Base-by-base conservation (phyloP, 371 early-diverging fungal species). In the Parasitella parasitica region DNA sequence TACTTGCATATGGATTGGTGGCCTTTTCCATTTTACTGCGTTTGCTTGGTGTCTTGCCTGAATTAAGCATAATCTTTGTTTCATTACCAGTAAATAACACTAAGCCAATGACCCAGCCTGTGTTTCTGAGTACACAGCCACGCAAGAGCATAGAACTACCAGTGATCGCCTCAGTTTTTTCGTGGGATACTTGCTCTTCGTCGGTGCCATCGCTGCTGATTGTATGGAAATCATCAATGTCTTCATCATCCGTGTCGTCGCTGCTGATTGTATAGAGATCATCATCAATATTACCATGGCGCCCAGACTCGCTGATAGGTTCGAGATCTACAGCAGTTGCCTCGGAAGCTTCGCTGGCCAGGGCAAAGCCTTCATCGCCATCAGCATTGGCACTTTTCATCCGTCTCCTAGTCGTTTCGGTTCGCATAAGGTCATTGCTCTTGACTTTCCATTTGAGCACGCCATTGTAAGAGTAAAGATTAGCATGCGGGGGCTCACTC, bases 101-200 rank as follows among this genome's bases (percentile, higher is more conserved):
- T 26, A 95, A 69, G 0, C 92, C 94, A 54, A 93, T 88, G 16
- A 89, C 85, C 87, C 91, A 93, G n/a, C 84, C 82, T 2, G 97
- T 98, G 83, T 97, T 98, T 48, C 95, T 84, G 37, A 98, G 65
- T 15, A 92, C 88, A 77, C 94, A 95, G 22, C 99, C 99, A 36
- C 96, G 89, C 12, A 97, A 83, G 3, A 99, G 76, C 12, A 97
- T 77, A 38, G 89, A 91, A 69, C 92, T 91, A 64, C 92, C 86
- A 27, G 87, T 87, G 54, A 94, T 81, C 15, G 94, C 91, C 24
- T 89, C 89, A 7, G 82, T 78, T 64, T 79, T 81, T 66, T 82
- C 70, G 61, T 81, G 82, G 6, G 70, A 66, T 3, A 80, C 81
- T 6, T 54, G 61, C 20, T 70, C 59, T 2, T 69, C 60, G 4